Percentiles rank a stretch among this genome's conserved stretches.
Conservation (phyloP, 2,329 filamentous ascomycete species). For the Aspergillus novofumigatus region DNA sequence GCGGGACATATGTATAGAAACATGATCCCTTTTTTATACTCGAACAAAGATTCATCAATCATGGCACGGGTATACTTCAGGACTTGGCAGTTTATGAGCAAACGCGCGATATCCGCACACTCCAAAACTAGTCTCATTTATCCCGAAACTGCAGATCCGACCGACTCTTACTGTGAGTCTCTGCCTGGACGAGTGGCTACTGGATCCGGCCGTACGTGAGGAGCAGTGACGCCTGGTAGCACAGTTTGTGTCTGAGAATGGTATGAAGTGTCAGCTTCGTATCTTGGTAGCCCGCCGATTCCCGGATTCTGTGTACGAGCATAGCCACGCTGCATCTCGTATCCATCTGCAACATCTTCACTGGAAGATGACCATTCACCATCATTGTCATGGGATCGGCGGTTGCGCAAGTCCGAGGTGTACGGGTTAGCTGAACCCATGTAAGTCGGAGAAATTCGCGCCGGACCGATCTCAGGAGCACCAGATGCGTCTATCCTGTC, state of each 20-base stretch:
- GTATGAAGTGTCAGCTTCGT: constrained; percentile 28
- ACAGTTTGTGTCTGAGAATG: constrained; percentile 18
- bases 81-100: neutral
- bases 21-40: neutral
- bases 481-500: constrained; percentile 19
- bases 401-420: constrained; percentile 21
- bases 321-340: constrained; percentile 36
- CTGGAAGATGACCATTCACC: constrained; percentile 34
- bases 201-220: constrained; percentile 9
- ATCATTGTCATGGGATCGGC: constrained; percentile 28
- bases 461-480: constrained; percentile 5
- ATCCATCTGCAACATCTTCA: constrained; percentile 33
- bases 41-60: neutral
- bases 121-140: neutral
- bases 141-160: constrained; percentile 16
- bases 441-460: constrained; percentile 15
- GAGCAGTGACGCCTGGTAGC: constrained; percentile 2
- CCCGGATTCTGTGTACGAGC: constrained; percentile 20
- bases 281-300: constrained; percentile 16
- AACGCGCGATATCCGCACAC: neutral
- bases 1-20: neutral
- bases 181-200: constrained; percentile 8
- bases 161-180: constrained; percentile 13
- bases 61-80: neutral
- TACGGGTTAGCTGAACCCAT: constrained; percentile 21